Percentiles rank a stretch among this genome's conserved stretches.
Evolutionary conservation across 257 asterid species (phyloP).

Genomic region (Solanum chiquidenum): DNA sequence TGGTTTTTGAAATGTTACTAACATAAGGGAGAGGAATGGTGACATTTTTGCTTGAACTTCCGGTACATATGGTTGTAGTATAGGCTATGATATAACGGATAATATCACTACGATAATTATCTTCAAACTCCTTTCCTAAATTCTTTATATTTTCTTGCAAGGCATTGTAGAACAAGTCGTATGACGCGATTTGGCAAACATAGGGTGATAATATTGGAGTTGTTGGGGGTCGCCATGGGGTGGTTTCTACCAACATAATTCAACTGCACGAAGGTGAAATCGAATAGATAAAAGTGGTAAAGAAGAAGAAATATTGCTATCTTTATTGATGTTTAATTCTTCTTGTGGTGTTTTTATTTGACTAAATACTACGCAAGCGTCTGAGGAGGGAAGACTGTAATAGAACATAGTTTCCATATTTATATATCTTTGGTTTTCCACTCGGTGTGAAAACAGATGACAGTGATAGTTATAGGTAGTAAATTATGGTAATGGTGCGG

Average conservation of each 20-base stretch:
- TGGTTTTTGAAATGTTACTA: not conserved
- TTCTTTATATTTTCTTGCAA: not conserved
- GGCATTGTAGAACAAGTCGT: not conserved
- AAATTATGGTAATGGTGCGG: not conserved
- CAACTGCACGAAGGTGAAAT: not conserved
- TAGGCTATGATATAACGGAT: not conserved
- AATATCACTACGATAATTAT: not conserved
- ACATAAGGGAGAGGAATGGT: too few species aligned
- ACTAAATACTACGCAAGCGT: not conserved
- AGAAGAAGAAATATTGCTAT: not conserved
- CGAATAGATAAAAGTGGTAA: not conserved
- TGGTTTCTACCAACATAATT: not conserved
- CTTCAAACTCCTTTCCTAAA: not conserved
- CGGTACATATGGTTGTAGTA: too few species aligned
- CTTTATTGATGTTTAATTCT: not conserved
- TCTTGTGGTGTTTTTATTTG: not conserved
- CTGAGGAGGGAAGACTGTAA: not conserved
- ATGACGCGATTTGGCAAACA: not conserved
- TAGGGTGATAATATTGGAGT: not conserved
- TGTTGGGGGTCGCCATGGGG: not conserved
- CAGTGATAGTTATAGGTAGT: not conserved
- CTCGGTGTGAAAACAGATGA: not conserved
- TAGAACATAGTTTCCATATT: not conserved
- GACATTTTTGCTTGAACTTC: too few species aligned
- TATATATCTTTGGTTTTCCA: not conserved